These are phyloP conservation scores for Byssothecium circinans DNA, from an alignment of 2,329 filamentous ascomycete species.

Conservation along the genomic window DNA sequence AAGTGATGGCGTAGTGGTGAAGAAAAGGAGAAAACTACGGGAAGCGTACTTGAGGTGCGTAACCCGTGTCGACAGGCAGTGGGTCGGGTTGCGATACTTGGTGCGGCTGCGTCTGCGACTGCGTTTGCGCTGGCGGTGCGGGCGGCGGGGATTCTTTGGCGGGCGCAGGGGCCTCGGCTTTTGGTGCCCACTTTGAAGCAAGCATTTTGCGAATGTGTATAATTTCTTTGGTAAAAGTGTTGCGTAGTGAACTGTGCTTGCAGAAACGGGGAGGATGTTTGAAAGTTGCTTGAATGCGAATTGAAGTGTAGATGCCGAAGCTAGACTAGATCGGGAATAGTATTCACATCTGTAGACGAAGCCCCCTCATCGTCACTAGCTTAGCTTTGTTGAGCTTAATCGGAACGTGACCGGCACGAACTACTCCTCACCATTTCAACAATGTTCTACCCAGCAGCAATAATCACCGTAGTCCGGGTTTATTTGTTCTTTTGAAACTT, in stretches of 20 bases:
- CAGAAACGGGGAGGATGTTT: not conserved
- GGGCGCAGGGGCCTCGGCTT: slow-evolving; percentile 4
- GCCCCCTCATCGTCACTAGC: too few relatives aligned
- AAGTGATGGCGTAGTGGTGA: not conserved
- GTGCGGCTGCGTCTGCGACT: slow-evolving; percentile 5
- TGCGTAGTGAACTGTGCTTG: too few relatives aligned
- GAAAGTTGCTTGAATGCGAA: not conserved
- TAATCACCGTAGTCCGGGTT: too few relatives aligned
- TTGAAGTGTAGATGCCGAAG: not conserved
- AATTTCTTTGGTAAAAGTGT: not conserved
- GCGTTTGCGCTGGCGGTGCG: not conserved
- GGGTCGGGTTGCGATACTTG: slow-evolving; percentile 10
- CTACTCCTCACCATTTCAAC: too few relatives aligned
- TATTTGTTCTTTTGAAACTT: too few relatives aligned
- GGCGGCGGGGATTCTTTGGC: not conserved
- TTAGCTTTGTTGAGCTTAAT: too few relatives aligned
- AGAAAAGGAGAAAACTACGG: not conserved
- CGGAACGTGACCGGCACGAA: too few relatives aligned
- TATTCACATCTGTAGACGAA: too few relatives aligned
- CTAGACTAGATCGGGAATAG: not conserved
- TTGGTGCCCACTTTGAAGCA: slow-evolving; percentile 37
- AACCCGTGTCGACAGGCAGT: slow-evolving; percentile 12
- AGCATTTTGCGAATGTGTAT: slow-evolving; percentile 22
- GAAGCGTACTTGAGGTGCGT: slow-evolving; percentile 15
- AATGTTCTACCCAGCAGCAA: too few relatives aligned